Evolutionary conservation across 306 rosid genomes (phyloP).

Genomic region (Vigna nakashimae): DNA sequence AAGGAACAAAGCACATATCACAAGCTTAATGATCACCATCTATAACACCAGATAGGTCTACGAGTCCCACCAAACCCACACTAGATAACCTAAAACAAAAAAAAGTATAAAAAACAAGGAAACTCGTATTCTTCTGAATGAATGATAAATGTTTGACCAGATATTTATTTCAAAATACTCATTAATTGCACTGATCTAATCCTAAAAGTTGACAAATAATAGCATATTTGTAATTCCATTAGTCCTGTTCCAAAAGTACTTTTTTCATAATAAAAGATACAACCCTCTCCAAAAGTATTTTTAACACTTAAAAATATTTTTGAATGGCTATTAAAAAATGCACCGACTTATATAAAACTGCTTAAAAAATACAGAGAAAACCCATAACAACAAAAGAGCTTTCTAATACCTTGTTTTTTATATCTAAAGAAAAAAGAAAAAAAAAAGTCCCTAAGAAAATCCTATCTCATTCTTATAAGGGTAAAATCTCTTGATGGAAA

Average conservation of each 20-base stretch:
- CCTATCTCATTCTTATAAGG: background rate
- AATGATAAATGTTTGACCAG: background rate
- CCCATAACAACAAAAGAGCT: background rate
- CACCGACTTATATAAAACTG: background rate
- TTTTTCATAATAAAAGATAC: background rate
- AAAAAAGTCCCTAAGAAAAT: background rate
- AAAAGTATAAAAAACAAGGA: slow-evolving; percentile 23
- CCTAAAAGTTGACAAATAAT: background rate
- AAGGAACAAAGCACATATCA: background rate
- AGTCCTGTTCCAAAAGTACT: background rate
- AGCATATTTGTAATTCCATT: background rate
- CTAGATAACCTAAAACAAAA: slow-evolving; percentile 20
- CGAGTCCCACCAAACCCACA: slow-evolving; percentile 7
- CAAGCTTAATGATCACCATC: background rate
- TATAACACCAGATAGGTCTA: slow-evolving; percentile 3
- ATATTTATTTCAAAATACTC: background rate
- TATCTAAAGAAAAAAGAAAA: background rate
- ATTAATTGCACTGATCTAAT: background rate
- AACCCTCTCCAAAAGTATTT: too few species aligned
- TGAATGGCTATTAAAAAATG: too few species aligned
- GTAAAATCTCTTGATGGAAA: background rate
- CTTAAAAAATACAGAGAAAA: slow-evolving; percentile 5
- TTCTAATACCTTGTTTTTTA: background rate
- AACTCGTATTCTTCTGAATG: background rate
- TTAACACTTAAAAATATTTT: too few species aligned